Base-by-base conservation (phyloP, 495 filamentous ascomycete species). In the Amphirosellinia nigrospora region DNA sequence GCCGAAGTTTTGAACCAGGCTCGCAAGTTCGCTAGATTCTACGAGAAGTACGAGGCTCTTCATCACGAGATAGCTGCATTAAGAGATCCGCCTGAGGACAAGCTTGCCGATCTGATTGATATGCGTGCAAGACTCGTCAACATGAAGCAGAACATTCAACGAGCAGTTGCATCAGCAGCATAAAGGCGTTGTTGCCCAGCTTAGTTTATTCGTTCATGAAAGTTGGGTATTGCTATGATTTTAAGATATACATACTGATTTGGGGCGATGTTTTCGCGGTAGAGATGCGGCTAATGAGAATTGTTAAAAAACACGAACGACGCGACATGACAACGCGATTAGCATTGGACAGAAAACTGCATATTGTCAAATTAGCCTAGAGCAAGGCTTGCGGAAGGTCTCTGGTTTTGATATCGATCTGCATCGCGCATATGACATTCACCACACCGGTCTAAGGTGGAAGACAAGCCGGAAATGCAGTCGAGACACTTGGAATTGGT, bases 71-170 rank as follows among this genome's bases (percentile, higher is more conserved):
- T 93, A 39, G 79, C 81, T n/a, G 78, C 72, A 1, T 76, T 84
- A 23, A 75, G 84, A 11, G 79, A 87, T 45, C 87, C 90, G 4
- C 80, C 86, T 1, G 81, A 83, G 67, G 81, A 84, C 28, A 88
- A 90, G 70, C 72, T 92, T 65, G 82, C 85, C 4, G 77, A 85
- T 53, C 72, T 93, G 69, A 78, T 87, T 53, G 84, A 85, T 48
- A 89, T 92, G 88, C 90, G 89, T 72, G 75, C 82, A 15, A 82
- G 85, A 19, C 81, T 94, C 41, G 79, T 84, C 53, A 72, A 68
- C 16, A 88, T 92, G 86, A 94, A 94, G 81, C 80, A 80, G 62
- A 86, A 92, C 55, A 93, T 94, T 55, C 88, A 87, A 78, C 81
- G 82, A 59, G 79, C 79, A 34, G 79, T 77, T 45, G 83, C 86